Conservation (phyloP, 805 yeast species). For the Yarrowia divulgata region DNA sequence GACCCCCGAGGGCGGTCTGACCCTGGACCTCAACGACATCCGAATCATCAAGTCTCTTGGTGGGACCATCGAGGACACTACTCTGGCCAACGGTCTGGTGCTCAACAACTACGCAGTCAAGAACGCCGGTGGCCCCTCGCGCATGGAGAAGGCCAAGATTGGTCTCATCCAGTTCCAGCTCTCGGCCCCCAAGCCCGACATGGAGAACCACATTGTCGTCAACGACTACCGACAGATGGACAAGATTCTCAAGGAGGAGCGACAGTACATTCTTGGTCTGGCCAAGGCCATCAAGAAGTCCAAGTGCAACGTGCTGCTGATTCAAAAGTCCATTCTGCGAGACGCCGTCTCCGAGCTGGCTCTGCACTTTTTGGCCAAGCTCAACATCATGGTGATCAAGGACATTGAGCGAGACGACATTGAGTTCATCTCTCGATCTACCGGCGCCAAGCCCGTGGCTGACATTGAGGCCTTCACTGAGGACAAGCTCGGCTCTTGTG, state of each 20-base stretch:
- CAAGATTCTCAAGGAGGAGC: conserved; percentile 95
- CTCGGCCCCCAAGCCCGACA: conserved; percentile 96
- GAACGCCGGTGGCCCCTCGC: conserved; percentile 91
- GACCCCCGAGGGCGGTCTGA: conserved; percentile 66
- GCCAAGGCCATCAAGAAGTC: conserved; percentile 97
- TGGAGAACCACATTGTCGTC: conserved; percentile 97
- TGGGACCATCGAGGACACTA: conserved; percentile 97
- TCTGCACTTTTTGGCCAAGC: conserved; percentile 89
- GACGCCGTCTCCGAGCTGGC: conserved; percentile 96
- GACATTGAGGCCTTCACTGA: conserved; percentile 93
- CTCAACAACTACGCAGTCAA: conserved; percentile 89
- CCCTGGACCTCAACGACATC: conserved; percentile 77
- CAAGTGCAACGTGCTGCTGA: conserved; percentile 89
- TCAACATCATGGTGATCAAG: conserved; percentile 91
- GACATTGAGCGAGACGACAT: conserved; percentile 97
- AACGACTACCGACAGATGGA: conserved; percentile 99
- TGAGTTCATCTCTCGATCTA: conserved; percentile 83
- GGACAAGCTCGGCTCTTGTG: conserved; percentile 91
- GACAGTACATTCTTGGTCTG: conserved; percentile 91
- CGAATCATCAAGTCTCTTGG: conserved; percentile 93
- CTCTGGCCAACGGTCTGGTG: conserved; percentile 85
- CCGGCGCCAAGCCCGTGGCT: conserved; percentile 96
- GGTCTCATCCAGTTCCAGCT: conserved; percentile 92
- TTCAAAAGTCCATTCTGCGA: conserved; percentile 91
- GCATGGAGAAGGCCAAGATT: conserved; percentile 91